Percentiles rank a stretch among this genome's conserved stretches.
Conservation (phyloP, 2,329 filamentous ascomycete species). For the Nannizziopsis barbatae region DNA sequence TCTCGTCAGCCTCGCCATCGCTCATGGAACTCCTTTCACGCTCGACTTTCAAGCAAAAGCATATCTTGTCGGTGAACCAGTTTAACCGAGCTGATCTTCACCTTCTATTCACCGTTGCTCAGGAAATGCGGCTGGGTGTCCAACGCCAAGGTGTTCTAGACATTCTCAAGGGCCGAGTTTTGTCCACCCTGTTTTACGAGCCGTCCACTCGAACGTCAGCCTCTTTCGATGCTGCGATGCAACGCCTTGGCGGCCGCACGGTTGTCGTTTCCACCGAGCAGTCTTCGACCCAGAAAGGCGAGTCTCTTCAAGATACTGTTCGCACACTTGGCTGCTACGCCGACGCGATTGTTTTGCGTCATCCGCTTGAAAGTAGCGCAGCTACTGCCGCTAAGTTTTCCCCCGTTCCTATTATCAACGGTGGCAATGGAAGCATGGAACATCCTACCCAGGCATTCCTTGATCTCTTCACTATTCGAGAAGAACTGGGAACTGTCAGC, state of each 20-base stretch:
- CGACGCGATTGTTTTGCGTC: constrained; percentile 90
- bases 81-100: constrained; percentile 83
- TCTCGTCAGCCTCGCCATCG: constrained; percentile 44
- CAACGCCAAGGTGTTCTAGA: constrained; percentile 84
- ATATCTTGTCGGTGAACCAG: constrained; percentile 84
- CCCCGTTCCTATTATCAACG: constrained; percentile 88
- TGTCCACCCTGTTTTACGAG: constrained; percentile 95
- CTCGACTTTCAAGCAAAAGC: constrained; percentile 78
- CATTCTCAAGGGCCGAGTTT: constrained; percentile 70
- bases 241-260: constrained; percentile 82
- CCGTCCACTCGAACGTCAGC: constrained; percentile 90
- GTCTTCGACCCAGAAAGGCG: constrained; percentile 88
- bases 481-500: constrained; percentile 90
- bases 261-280: constrained; percentile 69
- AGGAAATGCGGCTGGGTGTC: constrained; percentile 93
- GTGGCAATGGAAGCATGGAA: constrained; percentile 88
- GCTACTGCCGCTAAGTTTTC: constrained; percentile 77
- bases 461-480: constrained; percentile 95
- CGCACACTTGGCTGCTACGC: constrained; percentile 88
- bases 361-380: constrained; percentile 71
- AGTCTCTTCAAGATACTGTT: constrained; percentile 84
- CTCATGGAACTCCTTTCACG: constrained; percentile 62
- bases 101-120: constrained; percentile 86
- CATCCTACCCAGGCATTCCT: constrained; percentile 97
- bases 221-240: constrained; percentile 97